phyloP scores from a whole-genome alignment of 2,329 filamentous ascomycete genomes.

The Teratosphaeria viscida region DNA sequence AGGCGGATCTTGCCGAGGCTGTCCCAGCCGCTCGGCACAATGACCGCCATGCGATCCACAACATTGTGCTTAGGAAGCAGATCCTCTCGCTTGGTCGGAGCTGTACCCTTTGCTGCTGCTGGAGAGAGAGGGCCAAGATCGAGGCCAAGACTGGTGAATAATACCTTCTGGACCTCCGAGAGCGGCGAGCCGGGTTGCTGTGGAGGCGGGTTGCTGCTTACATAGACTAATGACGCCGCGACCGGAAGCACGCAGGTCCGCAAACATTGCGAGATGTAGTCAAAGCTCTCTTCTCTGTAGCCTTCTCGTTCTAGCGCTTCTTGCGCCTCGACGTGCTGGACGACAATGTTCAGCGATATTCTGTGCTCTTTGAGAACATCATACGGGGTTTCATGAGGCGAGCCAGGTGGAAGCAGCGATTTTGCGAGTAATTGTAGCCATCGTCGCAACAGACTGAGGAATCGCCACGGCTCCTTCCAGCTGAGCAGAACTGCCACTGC shows the following conservation, averaged over 20 bases:
- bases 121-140: slow-evolving; percentile 18
- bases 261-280: slow-evolving; percentile 87
- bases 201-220: slow-evolving; percentile 25
- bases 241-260: slow-evolving; percentile 74
- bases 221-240: slow-evolving; percentile 49
- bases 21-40: slow-evolving; percentile 95
- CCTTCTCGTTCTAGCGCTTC: slow-evolving; percentile 80
- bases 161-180: slow-evolving; percentile 54
- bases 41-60: slow-evolving; percentile 66
- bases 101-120: slow-evolving; percentile 35
- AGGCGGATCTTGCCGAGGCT: slow-evolving; percentile 97
- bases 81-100: slow-evolving; percentile 47
- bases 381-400: slow-evolving; percentile 53
- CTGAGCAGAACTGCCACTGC: slow-evolving; percentile 76
- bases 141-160: slow-evolving; percentile 69
- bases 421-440: slow-evolving; percentile 77
- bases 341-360: slow-evolving; percentile 86
- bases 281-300: slow-evolving; percentile 95
- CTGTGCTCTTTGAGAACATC: slow-evolving; percentile 81
- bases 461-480: slow-evolving; percentile 88
- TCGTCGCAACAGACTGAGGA: slow-evolving; percentile 77
- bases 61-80: slow-evolving; percentile 58
- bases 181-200: slow-evolving; percentile 20
- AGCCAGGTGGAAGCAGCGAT: slow-evolving; percentile 62
- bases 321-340: slow-evolving; percentile 89